Evolutionary conservation across 768 basidiomycete genomes (phyloP), one percentile per base, ranked within the genome.

Genomic region (Imleria badia): DNA sequence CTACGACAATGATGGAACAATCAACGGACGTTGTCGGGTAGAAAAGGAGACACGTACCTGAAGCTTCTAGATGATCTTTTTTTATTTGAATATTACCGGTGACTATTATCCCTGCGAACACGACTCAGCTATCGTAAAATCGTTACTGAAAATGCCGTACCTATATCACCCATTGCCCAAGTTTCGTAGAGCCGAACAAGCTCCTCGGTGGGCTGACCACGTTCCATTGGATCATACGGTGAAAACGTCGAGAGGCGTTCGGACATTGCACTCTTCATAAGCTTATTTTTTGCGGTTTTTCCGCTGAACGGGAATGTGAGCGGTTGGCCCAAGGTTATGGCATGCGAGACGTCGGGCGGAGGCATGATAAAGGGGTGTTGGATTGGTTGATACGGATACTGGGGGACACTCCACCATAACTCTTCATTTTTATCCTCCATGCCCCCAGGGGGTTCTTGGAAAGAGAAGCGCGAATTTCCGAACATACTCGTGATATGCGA

Each of bases 211-310:
- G 70, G 70, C 22, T 56, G 61, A 17, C 70, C 70, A 8, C 70
- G 70, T 2, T 68, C 60, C 45, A 30, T 52, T 4, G 70, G 68
- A 42, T 73, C 66, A 29, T 54, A 56, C 15, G 66, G 40, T 1
- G 71, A 73, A 43, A 73, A 71, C 1, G 72, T 72, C 5, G 70
- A 70, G 39, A 71, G 64, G 13, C 72, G 68, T 43, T 71, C 70
- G 6, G 70, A 73, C 70, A 71, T 73, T 1, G 70, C 70, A 48
- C 70, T 70, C 55, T 71, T 71, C 66, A 71, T 59, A 46, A 71
- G 29, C 48, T 53, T 72, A 51, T 73, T 73, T 58, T 58, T 72
- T 1, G 68, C 60, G 1, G 33, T 60, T 54, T 63, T 69, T 13
- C 63, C 60, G 44, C 69, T 73, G 51, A 71, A 71, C 3, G 69